phyloP scores from a whole-genome alignment of 352 stramenopile species.

The Pythium aquatile region DNA sequence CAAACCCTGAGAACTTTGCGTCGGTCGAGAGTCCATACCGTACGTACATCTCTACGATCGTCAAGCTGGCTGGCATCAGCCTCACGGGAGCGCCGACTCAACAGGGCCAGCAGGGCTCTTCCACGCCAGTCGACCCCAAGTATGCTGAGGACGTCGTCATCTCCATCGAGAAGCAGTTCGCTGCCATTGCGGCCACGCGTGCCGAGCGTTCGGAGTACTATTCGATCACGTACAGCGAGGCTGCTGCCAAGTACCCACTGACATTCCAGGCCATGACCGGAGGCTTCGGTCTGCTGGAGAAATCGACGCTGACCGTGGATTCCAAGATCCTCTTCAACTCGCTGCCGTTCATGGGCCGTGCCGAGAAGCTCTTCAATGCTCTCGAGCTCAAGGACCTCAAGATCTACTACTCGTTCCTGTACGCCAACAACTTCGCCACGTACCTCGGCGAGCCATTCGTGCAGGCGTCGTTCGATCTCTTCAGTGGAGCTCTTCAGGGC shows the following conservation, averaged over 20 bases:
- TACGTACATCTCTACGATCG: conserved; percentile 35
- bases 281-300: conserved; percentile 40
- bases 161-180: conserved; percentile 67
- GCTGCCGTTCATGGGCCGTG: conserved; percentile 48
- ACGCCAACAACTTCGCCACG: conserved; percentile 32
- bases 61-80: conserved; percentile 27
- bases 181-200: conserved; percentile 47
- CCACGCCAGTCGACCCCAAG: not conserved
- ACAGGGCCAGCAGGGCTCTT: conserved; percentile 5
- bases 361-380: conserved; percentile 38
- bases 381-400: conserved; percentile 49
- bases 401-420: conserved; percentile 22
- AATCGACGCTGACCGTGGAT: conserved; percentile 30
- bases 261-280: conserved; percentile 35
- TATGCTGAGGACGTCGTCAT: conserved; percentile 41
- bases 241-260: conserved; percentile 39
- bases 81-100: not conserved
- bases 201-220: conserved; percentile 51
- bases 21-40: conserved; percentile 32
- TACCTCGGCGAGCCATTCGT: conserved; percentile 66
- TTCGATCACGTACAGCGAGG: conserved; percentile 79
- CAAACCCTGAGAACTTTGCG: conserved; percentile 47
- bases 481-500: conserved; percentile 61
- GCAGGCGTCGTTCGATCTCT: conserved; percentile 87
- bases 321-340: conserved; percentile 43